Evolutionary conservation across 192 early-diverging fungal genomes (phyloP).

Genomic region (Coemansia asiatica): DNA sequence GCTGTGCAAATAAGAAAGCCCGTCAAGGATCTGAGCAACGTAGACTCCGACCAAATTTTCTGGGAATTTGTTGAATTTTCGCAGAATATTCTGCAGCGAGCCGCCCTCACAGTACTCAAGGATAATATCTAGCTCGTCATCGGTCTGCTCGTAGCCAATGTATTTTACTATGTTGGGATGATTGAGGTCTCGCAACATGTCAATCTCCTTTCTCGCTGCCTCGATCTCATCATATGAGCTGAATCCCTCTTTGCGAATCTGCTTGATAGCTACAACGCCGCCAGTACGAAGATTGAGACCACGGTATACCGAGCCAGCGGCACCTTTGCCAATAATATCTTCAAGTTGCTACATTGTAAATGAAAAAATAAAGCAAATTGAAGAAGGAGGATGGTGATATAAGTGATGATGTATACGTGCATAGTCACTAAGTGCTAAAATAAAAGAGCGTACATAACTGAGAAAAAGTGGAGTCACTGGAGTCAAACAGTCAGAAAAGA

Average conservation of each 20-base stretch:
- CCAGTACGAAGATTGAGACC: constrained; percentile 67
- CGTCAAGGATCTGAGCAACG: constrained; percentile 61
- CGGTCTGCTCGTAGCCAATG: constrained; percentile 73
- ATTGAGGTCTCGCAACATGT: constrained; percentile 75
- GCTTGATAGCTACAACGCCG: constrained; percentile 71
- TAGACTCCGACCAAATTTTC: constrained; percentile 73
- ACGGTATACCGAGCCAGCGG: constrained; percentile 70
- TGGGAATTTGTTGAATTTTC: constrained; percentile 72
- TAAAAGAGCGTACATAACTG: too few species aligned
- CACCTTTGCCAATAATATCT: constrained; percentile 73
- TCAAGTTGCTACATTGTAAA: constrained; percentile 59
- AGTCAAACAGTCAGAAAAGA: neutral
- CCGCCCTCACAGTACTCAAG: constrained; percentile 81
- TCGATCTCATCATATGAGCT: constrained; percentile 63
- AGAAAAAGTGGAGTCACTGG: neutral
- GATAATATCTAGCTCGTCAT: constrained; percentile 76
- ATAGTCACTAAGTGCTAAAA: too few species aligned
- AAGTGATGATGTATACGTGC: neutral
- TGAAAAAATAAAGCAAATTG: neutral
- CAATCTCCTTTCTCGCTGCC: constrained; percentile 75
- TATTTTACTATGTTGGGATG: constrained; percentile 70
- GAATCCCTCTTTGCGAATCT: constrained; percentile 60
- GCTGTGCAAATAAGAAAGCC: constrained; percentile 57
- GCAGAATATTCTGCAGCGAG: constrained; percentile 67
- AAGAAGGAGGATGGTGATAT: neutral